Evolutionary conservation across 495 filamentous ascomycete species (phyloP).

Genomic region (Podospora sp.): DNA sequence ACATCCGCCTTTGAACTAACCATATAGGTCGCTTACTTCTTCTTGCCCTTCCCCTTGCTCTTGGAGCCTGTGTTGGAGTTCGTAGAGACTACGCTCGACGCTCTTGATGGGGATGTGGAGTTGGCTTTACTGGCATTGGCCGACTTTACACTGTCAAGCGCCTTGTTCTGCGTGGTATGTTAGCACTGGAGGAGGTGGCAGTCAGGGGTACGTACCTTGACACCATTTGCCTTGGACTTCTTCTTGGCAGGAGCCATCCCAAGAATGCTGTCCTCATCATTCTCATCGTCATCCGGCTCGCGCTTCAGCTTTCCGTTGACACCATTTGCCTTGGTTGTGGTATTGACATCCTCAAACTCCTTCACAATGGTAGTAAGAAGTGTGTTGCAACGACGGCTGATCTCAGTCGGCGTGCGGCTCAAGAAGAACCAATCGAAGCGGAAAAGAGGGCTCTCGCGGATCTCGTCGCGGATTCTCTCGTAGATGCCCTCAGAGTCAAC

Average conservation of each 20-base stretch:
- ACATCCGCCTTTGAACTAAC: neutral
- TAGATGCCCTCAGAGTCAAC: slow-evolving; percentile 83
- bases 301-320: slow-evolving; percentile 72
- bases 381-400: slow-evolving; percentile 89
- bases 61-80: slow-evolving; percentile 49
- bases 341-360: slow-evolving; percentile 76
- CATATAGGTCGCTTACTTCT: slow-evolving; percentile 44
- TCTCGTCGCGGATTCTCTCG: slow-evolving; percentile 86
- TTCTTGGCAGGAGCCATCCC: slow-evolving; percentile 83
- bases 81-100: slow-evolving; percentile 55
- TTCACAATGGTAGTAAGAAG: slow-evolving; percentile 89
- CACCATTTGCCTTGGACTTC: slow-evolving; percentile 78
- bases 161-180: slow-evolving; percentile 58
- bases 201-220: slow-evolving; percentile 54
- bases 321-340: slow-evolving; percentile 60
- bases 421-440: slow-evolving; percentile 99
- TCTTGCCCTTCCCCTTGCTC: slow-evolving; percentile 57
- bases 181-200: slow-evolving; percentile 17
- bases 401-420: slow-evolving; percentile 88
- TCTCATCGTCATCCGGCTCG: slow-evolving; percentile 73
- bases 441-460: slow-evolving; percentile 92
- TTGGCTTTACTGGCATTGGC: slow-evolving; percentile 54
- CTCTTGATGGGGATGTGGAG: slow-evolving; percentile 58
- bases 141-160: slow-evolving; percentile 63
- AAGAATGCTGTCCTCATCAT: slow-evolving; percentile 77